Conservation (phyloP, 257 asterid genomes). For the Solanum chilense region DNA sequence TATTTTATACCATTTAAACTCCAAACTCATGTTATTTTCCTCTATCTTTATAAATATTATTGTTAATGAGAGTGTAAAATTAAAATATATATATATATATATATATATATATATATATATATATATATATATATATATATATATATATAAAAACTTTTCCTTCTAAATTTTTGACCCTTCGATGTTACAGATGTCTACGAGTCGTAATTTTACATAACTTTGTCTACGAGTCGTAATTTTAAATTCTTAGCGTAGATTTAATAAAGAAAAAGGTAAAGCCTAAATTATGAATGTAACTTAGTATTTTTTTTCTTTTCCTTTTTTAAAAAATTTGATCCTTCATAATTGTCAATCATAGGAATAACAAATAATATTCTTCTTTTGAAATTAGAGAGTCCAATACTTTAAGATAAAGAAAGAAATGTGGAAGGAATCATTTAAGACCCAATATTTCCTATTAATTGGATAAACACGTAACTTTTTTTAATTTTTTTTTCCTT, state of each 20-base stretch:
- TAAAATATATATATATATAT: no score
- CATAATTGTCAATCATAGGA: neutral
- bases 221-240: neutral
- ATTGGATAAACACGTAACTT: neutral
- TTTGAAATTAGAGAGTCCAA: neutral
- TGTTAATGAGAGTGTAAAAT: fast-evolving
- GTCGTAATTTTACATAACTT: neutral
- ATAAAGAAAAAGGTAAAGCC: neutral
- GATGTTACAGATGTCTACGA: neutral
- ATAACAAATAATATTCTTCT: neutral
- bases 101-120: no score
- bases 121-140: no score
- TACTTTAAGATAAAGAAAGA: neutral
- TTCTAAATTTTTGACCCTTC: neutral
- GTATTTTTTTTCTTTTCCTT: fast-evolving
- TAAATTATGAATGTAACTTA: neutral
- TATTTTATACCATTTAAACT: no score
- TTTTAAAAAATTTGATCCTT: neutral
- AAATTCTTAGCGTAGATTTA: neutral
- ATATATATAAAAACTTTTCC: no score
- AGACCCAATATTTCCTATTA: neutral
- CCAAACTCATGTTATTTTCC: no score
- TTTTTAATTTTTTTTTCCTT: neutral
- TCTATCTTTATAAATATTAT: no score
- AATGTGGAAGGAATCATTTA: neutral